Base-by-base conservation (phyloP, 2,329 filamentous ascomycete species). In the Fusarium annulatum region DNA sequence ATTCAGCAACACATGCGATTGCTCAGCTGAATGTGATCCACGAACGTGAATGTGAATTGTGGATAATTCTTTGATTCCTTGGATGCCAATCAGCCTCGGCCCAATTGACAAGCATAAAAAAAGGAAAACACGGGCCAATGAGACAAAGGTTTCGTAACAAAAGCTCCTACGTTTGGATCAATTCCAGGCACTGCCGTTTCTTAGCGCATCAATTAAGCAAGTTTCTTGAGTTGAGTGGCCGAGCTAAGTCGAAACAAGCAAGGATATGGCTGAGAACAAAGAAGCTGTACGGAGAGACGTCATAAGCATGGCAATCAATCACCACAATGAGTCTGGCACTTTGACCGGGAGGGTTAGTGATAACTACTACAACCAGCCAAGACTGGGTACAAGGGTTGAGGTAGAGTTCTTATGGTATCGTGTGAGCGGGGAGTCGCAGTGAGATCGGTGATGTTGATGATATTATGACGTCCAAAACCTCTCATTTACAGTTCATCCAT, bases 371-470 rank as follows among this genome's bases (percentile, higher is more conserved):
- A 21, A 28, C 19, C 19, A 28, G 45, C 48, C 15, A 48, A 26
- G 41, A 28, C 30, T n/a, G 43, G 55, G 56, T 61, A 60, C 57
- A 30, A 38, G 64, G 67, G 26, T 72, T 49, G 52, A 60, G 33
- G 28, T 15, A 23, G 38, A 39, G 34, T 28, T 39, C 33, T 60
- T 4, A 39, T 26, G 26, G 52, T 12, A 23, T 61, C 41, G 41
- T 36, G 36, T 16, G 55, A 59, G 71, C 62, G 71, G 67, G 71
- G 71, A 53, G 41, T 30, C 3, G 26, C 28, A 41, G 43, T 30
- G 45, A 38, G 49, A 64, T 73, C 42, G 41, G 64, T 58, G 56
- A 74, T 74, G 34, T 66, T 74, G 71, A 74, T 71, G 71, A 8
- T 21, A 58, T 23, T 61, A 74, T 74, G 71, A 74, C 71, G 71